These are phyloP conservation scores for Rosa lucieae DNA, from an alignment of 306 rosid genomes.

Conservation along the genomic window DNA sequence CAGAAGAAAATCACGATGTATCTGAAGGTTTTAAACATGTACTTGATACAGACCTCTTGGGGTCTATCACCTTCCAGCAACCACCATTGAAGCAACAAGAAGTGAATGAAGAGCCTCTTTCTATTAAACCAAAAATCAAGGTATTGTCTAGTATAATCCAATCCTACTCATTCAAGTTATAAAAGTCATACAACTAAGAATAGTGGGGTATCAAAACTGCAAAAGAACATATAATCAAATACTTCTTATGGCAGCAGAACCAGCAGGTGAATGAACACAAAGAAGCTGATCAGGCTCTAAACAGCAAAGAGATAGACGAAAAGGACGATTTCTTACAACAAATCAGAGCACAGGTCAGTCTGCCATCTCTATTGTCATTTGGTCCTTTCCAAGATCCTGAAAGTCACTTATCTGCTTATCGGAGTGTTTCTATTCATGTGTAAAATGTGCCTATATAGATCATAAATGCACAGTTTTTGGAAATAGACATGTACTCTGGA, in stretches of 20 bases:
- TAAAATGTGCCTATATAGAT: background rate
- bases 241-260: conserved; percentile 35
- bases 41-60: conserved; percentile 30
- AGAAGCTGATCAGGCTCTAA: conserved; percentile 43
- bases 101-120: conserved; percentile 29
- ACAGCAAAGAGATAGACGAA: conserved; percentile 50
- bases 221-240: conserved; percentile 16
- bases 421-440: background rate
- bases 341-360: conserved; percentile 72
- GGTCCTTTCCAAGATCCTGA: background rate
- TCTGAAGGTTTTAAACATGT: conserved; percentile 33
- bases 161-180: conserved; percentile 13
- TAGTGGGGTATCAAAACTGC: conserved; percentile 9
- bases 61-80: conserved; percentile 38
- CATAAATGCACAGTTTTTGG: background rate
- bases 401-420: background rate
- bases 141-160: conserved; percentile 34
- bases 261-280: conserved; percentile 39
- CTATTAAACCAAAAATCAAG: conserved; percentile 38
- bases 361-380: conserved; percentile 11
- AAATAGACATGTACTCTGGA: background rate
- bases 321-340: conserved; percentile 81
- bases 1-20: conserved; percentile 39
- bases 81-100: conserved; percentile 39
- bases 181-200: background rate